phyloP scores from a whole-genome alignment of 176 grass and related monocot species.

The Ananas comosus region DNA sequence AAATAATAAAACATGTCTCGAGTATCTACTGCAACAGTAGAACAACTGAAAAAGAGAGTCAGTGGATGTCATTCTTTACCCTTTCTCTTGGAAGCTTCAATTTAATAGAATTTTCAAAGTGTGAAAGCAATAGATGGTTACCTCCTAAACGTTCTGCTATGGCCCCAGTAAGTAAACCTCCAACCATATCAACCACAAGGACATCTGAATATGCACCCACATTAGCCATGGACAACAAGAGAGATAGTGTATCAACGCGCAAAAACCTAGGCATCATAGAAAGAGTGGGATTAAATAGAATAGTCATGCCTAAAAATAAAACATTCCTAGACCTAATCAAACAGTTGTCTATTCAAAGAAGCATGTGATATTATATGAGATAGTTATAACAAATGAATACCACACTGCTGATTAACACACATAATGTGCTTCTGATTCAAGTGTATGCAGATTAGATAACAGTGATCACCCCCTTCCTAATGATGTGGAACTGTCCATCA shows the following conservation, averaged over 20 bases:
- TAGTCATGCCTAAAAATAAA: not conserved
- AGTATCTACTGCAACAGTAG: not conserved
- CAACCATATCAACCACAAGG: slow-evolving; percentile 84
- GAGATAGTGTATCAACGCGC: slow-evolving; percentile 74
- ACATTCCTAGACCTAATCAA: not conserved
- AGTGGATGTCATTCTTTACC: not conserved
- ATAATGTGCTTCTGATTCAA: too few relatives aligned
- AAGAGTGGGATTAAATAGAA: slow-evolving; percentile 13
- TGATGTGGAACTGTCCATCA: too few relatives aligned
- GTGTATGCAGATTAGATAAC: too few relatives aligned
- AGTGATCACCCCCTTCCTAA: too few relatives aligned
- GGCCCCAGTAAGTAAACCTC: slow-evolving; percentile 72
- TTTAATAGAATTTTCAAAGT: not conserved
- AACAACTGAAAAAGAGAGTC: not conserved
- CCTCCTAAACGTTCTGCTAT: slow-evolving; percentile 88
- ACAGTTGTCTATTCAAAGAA: not conserved
- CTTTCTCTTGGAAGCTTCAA: not conserved
- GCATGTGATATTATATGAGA: not conserved
- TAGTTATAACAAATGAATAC: not conserved
- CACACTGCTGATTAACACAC: too few relatives aligned
- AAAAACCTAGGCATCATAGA: slow-evolving; percentile 57
- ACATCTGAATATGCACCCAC: slow-evolving; percentile 77
- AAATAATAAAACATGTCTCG: not conserved
- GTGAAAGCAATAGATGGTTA: slow-evolving; percentile 23
- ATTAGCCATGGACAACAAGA: slow-evolving; percentile 85